phyloP scores from a whole-genome alignment of 768 basidiomycete species.

The Suillus spraguei region DNA sequence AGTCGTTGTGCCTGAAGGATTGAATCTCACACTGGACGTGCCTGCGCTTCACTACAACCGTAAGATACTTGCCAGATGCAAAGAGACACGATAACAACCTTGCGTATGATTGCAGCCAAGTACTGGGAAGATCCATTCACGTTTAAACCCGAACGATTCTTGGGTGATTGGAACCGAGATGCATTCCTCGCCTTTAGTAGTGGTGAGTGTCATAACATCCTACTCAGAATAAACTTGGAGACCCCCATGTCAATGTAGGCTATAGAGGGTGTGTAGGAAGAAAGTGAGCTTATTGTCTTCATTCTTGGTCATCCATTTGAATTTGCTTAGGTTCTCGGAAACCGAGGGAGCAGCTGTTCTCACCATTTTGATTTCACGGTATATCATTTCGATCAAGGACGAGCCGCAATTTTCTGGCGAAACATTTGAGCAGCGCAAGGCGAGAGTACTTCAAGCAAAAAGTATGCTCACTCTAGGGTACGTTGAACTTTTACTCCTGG shows the following conservation, averaged over 20 bases:
- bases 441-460: constrained; percentile 39
- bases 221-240: constrained; percentile 5
- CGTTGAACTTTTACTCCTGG: constrained; percentile 20
- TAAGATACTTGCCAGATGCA: no score
- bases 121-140: constrained; percentile 41
- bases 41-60: no score
- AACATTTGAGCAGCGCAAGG: constrained; percentile 48
- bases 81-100: constrained; percentile 28
- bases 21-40: no score
- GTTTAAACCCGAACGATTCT: constrained; percentile 47
- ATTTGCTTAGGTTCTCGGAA: constrained; percentile 45
- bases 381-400: constrained; percentile 50
- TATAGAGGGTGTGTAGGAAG: constrained; percentile 48
- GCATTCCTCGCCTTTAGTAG: constrained; percentile 56
- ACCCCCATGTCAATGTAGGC: constrained; percentile 25
- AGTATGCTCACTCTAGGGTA: constrained; percentile 48
- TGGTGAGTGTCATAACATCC: constrained; percentile 28
- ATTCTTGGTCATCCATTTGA: background rate
- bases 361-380: constrained; percentile 50
- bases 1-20: no score
- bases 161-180: constrained; percentile 54
- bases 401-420: constrained; percentile 51
- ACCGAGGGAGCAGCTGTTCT: constrained; percentile 53
- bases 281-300: constrained; percentile 31
- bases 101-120: constrained; percentile 24